These are phyloP conservation scores for Zygosaccharomyces bisporus DNA, from an alignment of 805 yeast genomes.

Conservation along the genomic window DNA sequence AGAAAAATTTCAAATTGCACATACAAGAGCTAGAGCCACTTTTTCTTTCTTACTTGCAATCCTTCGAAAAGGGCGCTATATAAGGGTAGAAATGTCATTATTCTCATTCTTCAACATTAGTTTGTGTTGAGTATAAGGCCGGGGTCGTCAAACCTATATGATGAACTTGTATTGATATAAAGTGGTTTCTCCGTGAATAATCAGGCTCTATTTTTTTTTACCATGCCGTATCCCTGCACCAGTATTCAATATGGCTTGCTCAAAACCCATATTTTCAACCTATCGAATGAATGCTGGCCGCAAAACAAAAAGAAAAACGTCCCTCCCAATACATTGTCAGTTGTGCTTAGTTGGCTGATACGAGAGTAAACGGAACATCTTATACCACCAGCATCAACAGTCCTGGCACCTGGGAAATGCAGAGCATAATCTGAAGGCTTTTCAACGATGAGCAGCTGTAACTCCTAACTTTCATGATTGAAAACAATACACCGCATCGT, in stretches of 20 bases:
- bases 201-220: constrained; percentile 5
- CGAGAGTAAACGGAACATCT: neutral
- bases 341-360: neutral
- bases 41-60: constrained; percentile 7
- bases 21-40: neutral
- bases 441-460: too few relatives aligned
- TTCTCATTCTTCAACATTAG: constrained; percentile 6
- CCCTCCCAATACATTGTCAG: neutral
- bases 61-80: constrained; percentile 16
- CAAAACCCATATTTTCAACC: constrained; percentile 10
- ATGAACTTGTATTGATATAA: constrained; percentile 12
- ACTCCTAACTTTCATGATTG: too few relatives aligned
- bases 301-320: constrained; percentile 18
- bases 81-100: too few relatives aligned
- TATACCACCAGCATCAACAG: too few relatives aligned
- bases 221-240: constrained; percentile 24
- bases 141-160: constrained; percentile 11
- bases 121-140: constrained; percentile 13
- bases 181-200: constrained; percentile 1
- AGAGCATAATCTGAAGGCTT: too few relatives aligned
- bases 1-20: constrained; percentile 9
- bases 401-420: too few relatives aligned
- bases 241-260: constrained; percentile 7
- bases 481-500: too few relatives aligned
- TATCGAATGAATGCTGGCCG: constrained; percentile 18